Evolutionary conservation across 345 rosid species (phyloP).

Genomic region (Adansonia digitata): DNA sequence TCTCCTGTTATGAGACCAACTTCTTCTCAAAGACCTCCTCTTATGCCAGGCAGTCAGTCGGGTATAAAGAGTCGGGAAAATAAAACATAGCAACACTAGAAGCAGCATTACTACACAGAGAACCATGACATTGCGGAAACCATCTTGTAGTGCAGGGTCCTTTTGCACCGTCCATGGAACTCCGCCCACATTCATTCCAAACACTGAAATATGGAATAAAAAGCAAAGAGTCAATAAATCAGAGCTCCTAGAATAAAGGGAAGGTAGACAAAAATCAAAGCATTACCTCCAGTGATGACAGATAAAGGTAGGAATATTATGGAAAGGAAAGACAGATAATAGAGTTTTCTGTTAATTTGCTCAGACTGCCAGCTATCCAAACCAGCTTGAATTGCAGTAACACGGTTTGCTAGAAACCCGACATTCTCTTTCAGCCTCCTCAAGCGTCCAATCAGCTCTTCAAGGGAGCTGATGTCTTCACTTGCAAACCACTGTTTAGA

Average conservation of each 20-base stretch:
- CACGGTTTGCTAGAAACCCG: constrained; percentile 90
- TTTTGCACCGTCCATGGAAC: constrained; percentile 96
- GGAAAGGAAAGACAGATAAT: constrained; percentile 92
- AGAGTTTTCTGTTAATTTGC: constrained; percentile 87
- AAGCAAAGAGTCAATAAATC: not conserved
- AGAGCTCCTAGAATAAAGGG: not conserved
- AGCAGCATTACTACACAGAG: constrained; percentile 57
- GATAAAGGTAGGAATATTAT: constrained; percentile 90
- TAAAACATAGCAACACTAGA: constrained; percentile 58
- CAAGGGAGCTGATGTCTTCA: constrained; percentile 62
- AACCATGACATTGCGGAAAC: constrained; percentile 86
- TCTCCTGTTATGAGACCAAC: constrained; percentile 71
- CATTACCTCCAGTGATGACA: constrained; percentile 85
- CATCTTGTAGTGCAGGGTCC: constrained; percentile 51
- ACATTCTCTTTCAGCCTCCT: constrained; percentile 88
- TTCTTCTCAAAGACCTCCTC: constrained; percentile 43
- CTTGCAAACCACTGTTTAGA: constrained; percentile 63
- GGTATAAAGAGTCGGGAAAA: constrained; percentile 55
- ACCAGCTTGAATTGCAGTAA: constrained; percentile 86
- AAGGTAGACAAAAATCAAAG: not conserved
- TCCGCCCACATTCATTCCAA: constrained; percentile 99
- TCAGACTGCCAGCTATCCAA: constrained; percentile 95
- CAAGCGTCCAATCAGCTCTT: constrained; percentile 75
- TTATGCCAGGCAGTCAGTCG: constrained; percentile 52
- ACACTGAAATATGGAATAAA: constrained; percentile 39